Evolutionary conservation across 129 eudicot genomes (phyloP).

Genomic region (Artemisia tridentata): DNA sequence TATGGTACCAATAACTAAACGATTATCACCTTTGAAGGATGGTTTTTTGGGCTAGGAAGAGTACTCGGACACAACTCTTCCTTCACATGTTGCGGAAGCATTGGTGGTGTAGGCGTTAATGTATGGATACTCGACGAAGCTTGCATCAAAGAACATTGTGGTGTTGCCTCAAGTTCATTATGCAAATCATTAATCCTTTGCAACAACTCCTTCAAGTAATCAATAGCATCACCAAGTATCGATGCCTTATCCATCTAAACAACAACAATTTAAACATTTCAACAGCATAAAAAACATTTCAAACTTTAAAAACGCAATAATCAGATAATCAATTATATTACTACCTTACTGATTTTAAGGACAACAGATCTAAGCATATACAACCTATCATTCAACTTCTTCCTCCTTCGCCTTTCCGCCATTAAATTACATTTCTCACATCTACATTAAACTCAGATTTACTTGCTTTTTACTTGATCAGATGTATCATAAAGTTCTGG

Average conservation of each 20-base stretch:
- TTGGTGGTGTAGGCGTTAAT: conserved; percentile 47
- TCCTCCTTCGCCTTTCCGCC: no score
- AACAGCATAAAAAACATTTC: background rate
- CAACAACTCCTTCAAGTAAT: conserved; percentile 60
- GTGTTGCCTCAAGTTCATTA: no score
- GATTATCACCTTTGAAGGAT: conserved; percentile 52
- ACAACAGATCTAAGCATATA: no score
- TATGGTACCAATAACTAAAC: background rate
- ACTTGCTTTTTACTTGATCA: no score
- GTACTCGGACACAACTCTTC: conserved; percentile 52
- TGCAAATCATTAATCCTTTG: conserved; percentile 58
- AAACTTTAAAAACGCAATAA: background rate
- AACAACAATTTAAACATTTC: background rate
- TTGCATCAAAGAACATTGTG: conserved; percentile 33
- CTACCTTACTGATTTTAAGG: no score
- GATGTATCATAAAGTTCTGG: no score
- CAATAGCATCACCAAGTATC: conserved; percentile 72
- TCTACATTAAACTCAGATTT: no score
- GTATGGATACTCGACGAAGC: conserved; percentile 51
- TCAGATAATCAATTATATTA: no score
- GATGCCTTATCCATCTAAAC: conserved; percentile 78
- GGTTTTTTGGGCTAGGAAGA: conserved; percentile 50
- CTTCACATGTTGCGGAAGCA: conserved; percentile 40
- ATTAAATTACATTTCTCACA: no score
- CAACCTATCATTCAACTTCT: no score